These are phyloP conservation scores for Podaxis sp. DNA, from an alignment of 768 basidiomycete genomes.

Conservation along the genomic window DNA sequence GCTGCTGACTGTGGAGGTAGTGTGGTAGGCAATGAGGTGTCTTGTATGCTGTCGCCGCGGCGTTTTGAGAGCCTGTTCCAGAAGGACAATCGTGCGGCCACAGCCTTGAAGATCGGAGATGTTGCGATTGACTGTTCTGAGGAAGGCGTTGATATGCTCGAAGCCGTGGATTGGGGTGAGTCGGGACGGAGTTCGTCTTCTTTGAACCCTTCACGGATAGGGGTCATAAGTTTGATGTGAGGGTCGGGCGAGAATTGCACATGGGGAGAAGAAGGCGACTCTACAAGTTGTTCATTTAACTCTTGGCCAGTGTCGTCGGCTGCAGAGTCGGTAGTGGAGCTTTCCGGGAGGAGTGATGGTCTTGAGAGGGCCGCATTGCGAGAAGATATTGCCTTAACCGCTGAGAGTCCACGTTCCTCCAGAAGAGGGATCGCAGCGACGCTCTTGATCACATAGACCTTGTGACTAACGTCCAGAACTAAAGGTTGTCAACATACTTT, in stretches of 20 bases:
- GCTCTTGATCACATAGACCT: conserved; percentile 67
- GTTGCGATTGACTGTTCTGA: conserved; percentile 45
- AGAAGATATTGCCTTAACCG: conserved; percentile 52
- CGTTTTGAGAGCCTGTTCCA: conserved; percentile 67
- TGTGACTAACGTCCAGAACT: conserved; percentile 67
- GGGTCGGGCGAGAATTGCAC: conserved; percentile 56
- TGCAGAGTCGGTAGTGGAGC: conserved; percentile 2
- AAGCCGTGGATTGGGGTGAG: conserved; percentile 43
- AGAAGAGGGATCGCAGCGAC: conserved; percentile 73
- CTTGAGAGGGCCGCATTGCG: conserved; percentile 45
- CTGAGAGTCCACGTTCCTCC: conserved; percentile 58
- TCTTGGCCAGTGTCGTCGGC: conserved; percentile 20
- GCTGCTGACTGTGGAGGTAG: conserved; percentile 24
- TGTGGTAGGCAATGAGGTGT: conserved; percentile 19
- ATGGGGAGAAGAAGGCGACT: conserved; percentile 26
- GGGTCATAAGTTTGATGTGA: conserved; percentile 46
- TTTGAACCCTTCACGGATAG: conserved; percentile 27
- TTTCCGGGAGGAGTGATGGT: conserved; percentile 42
- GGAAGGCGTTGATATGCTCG: conserved; percentile 55
- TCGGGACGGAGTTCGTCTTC: conserved; percentile 29
- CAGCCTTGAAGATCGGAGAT: conserved; percentile 58
- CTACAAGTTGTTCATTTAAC: conserved; percentile 1
- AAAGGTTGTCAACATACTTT: not conserved
- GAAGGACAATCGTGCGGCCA: conserved; percentile 70
- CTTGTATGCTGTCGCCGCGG: conserved; percentile 20